Conservation (phyloP, 1,284 basidiomycete genomes). For the Phaffia rhodozyma region DNA sequence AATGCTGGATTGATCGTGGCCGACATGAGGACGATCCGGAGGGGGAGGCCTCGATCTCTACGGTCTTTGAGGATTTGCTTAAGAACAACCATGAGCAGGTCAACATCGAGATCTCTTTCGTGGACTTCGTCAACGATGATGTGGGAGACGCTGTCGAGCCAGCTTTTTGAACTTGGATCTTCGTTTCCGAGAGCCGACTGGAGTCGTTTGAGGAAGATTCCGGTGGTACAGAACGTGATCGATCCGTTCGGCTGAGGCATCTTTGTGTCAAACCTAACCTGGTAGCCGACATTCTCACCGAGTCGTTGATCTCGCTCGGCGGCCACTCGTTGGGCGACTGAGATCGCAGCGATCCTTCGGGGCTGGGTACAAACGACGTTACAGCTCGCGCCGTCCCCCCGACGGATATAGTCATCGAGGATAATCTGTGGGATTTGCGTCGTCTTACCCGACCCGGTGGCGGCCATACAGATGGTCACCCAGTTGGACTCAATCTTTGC, state of each 20-base stretch:
- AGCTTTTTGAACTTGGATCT: constrained; percentile 30
- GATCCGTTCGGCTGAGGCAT: constrained; percentile 65
- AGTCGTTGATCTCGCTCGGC: constrained; percentile 70
- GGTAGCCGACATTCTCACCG: constrained; percentile 72
- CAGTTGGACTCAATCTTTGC: constrained; percentile 64
- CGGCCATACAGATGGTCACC: constrained; percentile 86
- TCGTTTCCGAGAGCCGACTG: constrained; percentile 55
- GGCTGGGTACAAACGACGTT: constrained; percentile 93
- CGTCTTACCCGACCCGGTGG: constrained; percentile 91
- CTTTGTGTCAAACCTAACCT: constrained; percentile 81
- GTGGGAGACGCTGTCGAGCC: constrained; percentile 75
- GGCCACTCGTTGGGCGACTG: constrained; percentile 83
- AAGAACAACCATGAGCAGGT: constrained; percentile 79
- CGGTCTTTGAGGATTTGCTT: constrained; percentile 73
- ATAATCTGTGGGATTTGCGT: constrained; percentile 91
- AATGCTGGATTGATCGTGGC: constrained; percentile 85
- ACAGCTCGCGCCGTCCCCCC: constrained; percentile 67
- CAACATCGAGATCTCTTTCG: constrained; percentile 90
- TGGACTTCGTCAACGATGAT: constrained; percentile 93
- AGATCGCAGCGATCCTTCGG: constrained; percentile 80
- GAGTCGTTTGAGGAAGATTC: constrained; percentile 77
- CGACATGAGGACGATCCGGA: constrained; percentile 90
- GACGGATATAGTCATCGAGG: constrained; percentile 70
- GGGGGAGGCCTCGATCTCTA: constrained; percentile 50
- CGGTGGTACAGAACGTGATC: constrained; percentile 89